Conservation (phyloP, 768 basidiomycete genomes). For the Dacryopinax primogenitus region DNA sequence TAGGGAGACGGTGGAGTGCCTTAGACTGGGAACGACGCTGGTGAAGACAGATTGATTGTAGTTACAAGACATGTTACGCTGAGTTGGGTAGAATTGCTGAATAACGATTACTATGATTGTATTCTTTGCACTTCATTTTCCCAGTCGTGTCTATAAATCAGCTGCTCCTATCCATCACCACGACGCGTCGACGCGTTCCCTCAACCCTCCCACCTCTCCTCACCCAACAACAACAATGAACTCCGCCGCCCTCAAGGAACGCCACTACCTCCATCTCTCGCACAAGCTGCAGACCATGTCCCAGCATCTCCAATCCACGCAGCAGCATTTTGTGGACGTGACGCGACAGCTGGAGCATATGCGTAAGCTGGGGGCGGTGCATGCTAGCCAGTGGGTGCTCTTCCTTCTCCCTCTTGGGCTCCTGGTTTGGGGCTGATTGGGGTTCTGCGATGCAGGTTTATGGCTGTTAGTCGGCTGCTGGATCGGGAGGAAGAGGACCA, state of each 20-base stretch:
- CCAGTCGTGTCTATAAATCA: too few species aligned
- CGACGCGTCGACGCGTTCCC: not conserved
- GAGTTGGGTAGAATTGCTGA: too few species aligned
- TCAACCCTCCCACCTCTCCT: not conserved
- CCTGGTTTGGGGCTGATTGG: too few species aligned
- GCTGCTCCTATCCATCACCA: too few species aligned
- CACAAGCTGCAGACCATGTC: constrained; percentile 13
- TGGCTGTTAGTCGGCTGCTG: not conserved
- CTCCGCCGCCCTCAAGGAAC: constrained; percentile 11
- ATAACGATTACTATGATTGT: too few species aligned
- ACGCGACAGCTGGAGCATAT: constrained; percentile 13
- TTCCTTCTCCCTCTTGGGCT: not conserved
- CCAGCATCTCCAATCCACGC: constrained; percentile 11
- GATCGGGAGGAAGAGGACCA: not conserved
- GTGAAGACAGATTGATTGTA: not conserved
- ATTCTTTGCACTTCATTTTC: too few species aligned
- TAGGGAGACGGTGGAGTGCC: constrained; percentile 9
- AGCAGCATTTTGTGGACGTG: constrained; percentile 12
- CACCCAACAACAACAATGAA: not conserved
- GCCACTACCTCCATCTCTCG: constrained; percentile 15
- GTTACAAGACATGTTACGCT: too few species aligned
- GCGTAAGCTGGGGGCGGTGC: constrained; percentile 14
- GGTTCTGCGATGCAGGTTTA: not conserved
- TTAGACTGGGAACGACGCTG: not conserved
- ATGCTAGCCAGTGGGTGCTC: constrained; percentile 12